A percentile compares a stretch with the other conserved stretches of the same genome.
phyloP scores from a whole-genome alignment of 2,329 filamentous ascomycete species.

The Hirsutella thompsonii region DNA sequence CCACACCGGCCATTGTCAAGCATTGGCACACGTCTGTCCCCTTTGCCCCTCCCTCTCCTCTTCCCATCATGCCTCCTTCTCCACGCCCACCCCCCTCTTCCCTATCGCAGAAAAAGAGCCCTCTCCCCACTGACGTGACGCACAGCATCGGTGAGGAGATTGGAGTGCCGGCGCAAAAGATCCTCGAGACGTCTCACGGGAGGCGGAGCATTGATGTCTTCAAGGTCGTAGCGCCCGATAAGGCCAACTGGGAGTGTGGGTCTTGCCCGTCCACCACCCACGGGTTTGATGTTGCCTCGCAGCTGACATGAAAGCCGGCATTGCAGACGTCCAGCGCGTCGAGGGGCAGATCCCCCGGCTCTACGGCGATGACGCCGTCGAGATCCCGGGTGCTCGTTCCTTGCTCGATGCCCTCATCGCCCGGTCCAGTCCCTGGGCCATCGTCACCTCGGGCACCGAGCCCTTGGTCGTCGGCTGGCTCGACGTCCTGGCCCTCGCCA shows the following conservation, averaged over 20 bases:
- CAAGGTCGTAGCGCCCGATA: conserved; percentile 63
- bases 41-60: neutral
- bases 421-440: conserved; percentile 62
- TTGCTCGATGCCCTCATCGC: conserved; percentile 56
- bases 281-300: neutral
- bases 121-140: neutral
- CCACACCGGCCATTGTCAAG: conserved; percentile 62
- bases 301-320: neutral
- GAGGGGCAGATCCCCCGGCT: conserved; percentile 67
- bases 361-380: conserved; percentile 65
- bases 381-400: conserved; percentile 70
- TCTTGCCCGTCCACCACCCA: conserved; percentile 9
- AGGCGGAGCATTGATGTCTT: conserved; percentile 80
- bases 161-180: conserved; percentile 69
- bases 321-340: conserved; percentile 60
- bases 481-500: conserved; percentile 48
- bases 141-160: conserved; percentile 67
- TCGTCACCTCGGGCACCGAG: conserved; percentile 64
- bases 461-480: conserved; percentile 64
- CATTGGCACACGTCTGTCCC: conserved; percentile 56
- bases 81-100: neutral
- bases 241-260: conserved; percentile 89
- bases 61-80: too few relatives aligned
- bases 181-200: conserved; percentile 84
- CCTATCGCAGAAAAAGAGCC: neutral